Evolutionary conservation across 257 asterid species (phyloP).

Genomic region (Solanum bulbocastanum): DNA sequence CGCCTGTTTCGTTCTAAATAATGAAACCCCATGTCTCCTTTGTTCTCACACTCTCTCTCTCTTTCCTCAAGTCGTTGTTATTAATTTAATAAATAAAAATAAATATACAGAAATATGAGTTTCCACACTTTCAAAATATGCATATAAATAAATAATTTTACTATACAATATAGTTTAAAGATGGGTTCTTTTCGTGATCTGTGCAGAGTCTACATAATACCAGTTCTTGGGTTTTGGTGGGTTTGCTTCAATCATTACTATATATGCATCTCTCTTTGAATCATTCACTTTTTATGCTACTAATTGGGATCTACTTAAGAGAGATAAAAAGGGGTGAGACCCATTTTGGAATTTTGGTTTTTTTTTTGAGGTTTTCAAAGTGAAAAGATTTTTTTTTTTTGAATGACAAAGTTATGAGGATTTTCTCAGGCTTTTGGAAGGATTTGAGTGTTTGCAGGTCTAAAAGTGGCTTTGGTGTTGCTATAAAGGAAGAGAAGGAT

Average conservation of each 20-base stretch:
- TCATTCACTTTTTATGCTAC: constrained; percentile 38
- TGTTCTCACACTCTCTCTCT: background rate
- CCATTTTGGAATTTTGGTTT: constrained; percentile 18
- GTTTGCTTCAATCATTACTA: constrained; percentile 19
- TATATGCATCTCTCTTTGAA: constrained; percentile 16
- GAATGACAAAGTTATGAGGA: constrained; percentile 33
- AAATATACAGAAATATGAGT: background rate
- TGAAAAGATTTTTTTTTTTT: background rate
- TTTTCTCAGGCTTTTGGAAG: constrained; percentile 32
- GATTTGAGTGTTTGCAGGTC: constrained; percentile 21
- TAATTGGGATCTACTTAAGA: constrained; percentile 30
- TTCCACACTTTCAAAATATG: background rate
- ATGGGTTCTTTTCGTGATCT: constrained; percentile 33
- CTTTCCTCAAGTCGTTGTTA: background rate
- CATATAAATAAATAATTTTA: background rate
- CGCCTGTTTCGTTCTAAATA: constrained; percentile 30
- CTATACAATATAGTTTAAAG: background rate
- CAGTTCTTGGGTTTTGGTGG: constrained; percentile 34
- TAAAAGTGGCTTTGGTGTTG: constrained; percentile 17
- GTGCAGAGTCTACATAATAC: constrained; percentile 29
- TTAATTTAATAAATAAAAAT: background rate
- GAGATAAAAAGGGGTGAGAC: background rate
- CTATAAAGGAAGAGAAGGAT: constrained; percentile 16
- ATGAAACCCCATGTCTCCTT: constrained; percentile 2
- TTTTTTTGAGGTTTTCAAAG: constrained; percentile 17